Evolutionary conservation across 768 basidiomycete genomes (phyloP), one percentile per base, ranked within the genome.

Genomic region (Kwoniella shandongensis): DNA sequence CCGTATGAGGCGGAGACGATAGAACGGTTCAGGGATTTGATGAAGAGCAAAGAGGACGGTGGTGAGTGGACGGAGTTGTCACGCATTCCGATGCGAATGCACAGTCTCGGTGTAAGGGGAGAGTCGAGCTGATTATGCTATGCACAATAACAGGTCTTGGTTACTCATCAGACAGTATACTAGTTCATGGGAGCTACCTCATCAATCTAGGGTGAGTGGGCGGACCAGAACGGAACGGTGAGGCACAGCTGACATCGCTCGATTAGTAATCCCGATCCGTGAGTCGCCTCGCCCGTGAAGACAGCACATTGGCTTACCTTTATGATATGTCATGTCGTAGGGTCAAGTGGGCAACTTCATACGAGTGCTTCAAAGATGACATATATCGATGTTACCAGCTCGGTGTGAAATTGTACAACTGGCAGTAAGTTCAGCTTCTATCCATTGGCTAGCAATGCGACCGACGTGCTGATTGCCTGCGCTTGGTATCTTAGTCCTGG

Each of bases 111-210:
- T 6, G 32, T 13, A 6, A 6, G 13, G 13, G 13, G 32, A 6
- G 32, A 13, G 13, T 32, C 32, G 7, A 6, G 32, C 32, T 32
- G 32, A 32, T 13, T 6, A 13, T 32, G 42, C 45, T 26, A 17
- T 22, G 13, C 23, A 22, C n/a, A 2, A 42, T 29, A 1, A 2
- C 51, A 76, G 76, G 73, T 26, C 82, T 85, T 57, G 82, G 83
- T 1, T 91, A 91, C 70, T 77, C 81, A 0, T 76, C 81, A 2
- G 76, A 78, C n/a, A 77, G 86, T 57, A 80, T 91, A 1, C 77
- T 93, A 2, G 89, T 89, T 0, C 91, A 92, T 62, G 89, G 88
- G 26, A 89, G 84, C 63, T 92, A 91, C 72, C 81, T 92, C 26
- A 82, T 91, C 46, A 92, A 92, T 68, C 81, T 91, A 1, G 90